Conservation (phyloP, 225 moss, liverwort and hornwort genomes). For the Marchantia polymorpha region DNA sequence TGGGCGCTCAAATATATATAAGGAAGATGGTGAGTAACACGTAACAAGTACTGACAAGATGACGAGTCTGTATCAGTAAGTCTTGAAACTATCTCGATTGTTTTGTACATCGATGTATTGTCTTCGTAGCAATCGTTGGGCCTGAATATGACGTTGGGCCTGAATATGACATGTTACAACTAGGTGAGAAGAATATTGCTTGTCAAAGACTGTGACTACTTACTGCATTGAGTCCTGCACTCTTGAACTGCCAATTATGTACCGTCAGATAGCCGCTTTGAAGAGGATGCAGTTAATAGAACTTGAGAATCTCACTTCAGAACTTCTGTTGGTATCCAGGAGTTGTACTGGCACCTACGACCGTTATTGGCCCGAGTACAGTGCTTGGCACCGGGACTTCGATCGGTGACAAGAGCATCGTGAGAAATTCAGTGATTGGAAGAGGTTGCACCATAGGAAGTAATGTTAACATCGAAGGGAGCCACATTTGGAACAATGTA, state of each 20-base stretch:
- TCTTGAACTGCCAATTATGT: no score
- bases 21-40: slow-evolving; percentile 65
- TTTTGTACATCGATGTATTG: no score
- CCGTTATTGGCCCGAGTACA: slow-evolving; percentile 77
- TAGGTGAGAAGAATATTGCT: neutral
- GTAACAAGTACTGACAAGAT: neutral
- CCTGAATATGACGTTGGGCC: neutral
- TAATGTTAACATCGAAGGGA: slow-evolving; percentile 84
- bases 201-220: neutral
- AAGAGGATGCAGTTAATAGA: no score
- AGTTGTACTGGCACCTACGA: slow-evolving; percentile 69
- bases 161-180: neutral
- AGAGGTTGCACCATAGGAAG: slow-evolving; percentile 83
- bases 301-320: neutral
- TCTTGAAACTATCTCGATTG: neutral
- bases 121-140: neutral
- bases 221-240: neutral
- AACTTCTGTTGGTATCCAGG: slow-evolving; percentile 46
- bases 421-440: slow-evolving; percentile 84
- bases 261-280: no score
- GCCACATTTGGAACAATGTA: slow-evolving; percentile 96
- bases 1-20: slow-evolving; percentile 89
- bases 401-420: slow-evolving; percentile 63
- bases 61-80: neutral
- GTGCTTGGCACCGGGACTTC: slow-evolving; percentile 76